phyloP scores from a whole-genome alignment of 192 early-diverging fungal genomes.

The Coemansia sp. region DNA sequence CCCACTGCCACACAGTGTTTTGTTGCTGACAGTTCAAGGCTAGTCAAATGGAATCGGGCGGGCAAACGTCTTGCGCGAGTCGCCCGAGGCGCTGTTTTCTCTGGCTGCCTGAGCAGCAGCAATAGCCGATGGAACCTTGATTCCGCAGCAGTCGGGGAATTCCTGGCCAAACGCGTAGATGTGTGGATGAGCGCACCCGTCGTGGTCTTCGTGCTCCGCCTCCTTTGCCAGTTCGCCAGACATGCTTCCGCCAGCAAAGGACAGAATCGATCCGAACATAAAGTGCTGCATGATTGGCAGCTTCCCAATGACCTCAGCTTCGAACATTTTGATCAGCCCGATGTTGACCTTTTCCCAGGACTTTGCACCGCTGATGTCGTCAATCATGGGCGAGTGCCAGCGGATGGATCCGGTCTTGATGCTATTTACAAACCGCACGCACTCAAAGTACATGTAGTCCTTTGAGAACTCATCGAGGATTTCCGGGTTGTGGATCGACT shows the following conservation, averaged over 20 bases:
- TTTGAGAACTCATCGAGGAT: constrained; percentile 85
- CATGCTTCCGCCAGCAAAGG: constrained; percentile 60
- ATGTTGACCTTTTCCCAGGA: constrained; percentile 88
- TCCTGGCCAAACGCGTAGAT: constrained; percentile 57
- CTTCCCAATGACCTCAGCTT: constrained; percentile 86
- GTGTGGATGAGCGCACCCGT: constrained; percentile 39
- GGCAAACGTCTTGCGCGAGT: constrained; percentile 28
- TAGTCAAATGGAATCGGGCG: constrained; percentile 57
- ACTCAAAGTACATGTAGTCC: constrained; percentile 94
- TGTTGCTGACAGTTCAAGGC: neutral
- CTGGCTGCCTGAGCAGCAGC: constrained; percentile 36
- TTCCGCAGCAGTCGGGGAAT: constrained; percentile 57
- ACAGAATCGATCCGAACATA: constrained; percentile 80
- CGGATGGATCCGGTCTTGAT: constrained; percentile 72
- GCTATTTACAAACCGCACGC: constrained; percentile 86
- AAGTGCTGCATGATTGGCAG: constrained; percentile 97
- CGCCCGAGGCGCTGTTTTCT: constrained; percentile 8
- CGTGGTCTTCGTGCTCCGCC: constrained; percentile 23
- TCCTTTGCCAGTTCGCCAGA: constrained; percentile 1
- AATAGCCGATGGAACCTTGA: constrained; percentile 57
- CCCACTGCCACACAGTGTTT: neutral
- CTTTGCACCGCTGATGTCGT: constrained; percentile 88
- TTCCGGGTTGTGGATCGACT: constrained; percentile 89
- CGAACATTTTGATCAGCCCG: constrained; percentile 94
- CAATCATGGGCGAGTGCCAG: constrained; percentile 92